Base-by-base conservation (phyloP, 768 basidiomycete species). In the Lactarius hengduanensis region DNA sequence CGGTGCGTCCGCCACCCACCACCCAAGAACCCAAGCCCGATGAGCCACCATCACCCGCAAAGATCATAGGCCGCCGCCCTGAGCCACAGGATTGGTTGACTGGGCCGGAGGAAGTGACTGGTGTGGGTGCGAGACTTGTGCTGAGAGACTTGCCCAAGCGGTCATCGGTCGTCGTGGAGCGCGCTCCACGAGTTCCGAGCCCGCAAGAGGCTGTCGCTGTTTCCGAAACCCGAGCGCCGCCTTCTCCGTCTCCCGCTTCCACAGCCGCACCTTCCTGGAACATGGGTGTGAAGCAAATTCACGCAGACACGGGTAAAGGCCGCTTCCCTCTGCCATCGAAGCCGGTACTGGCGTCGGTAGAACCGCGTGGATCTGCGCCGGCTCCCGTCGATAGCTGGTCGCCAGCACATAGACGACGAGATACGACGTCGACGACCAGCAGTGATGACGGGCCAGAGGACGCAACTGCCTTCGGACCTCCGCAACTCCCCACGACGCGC, bases 131-230 rank as follows among this genome's bases (percentile, higher is more conserved):
- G 22, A 50, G 79, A 26, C 83, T 87, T 3, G 77, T 88, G 36
- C 75, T 91, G 59, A 86, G 90, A 62, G 84, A 87, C 22, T 89
- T 88, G 20, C 88, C 88, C 26, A 91, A 91, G 76, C 84, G 88
- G 15, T 83, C 88, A 41, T 90, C 89, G 3, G 81, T 84, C 60
- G 83, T 90, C 40, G 82, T 89, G 71, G 81, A 80, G 66, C 81
- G 76, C 59, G 74, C 73, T 18, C 69, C 73, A 36, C 57, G 60
- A 8, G 56, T 78, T 26, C 72, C 71, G 45, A 74, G 71, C 61
- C 74, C 77, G 13, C 73, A 77, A 43, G 70, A 72, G 53, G 72
- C 69, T 20, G 60, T 72, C 64, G 61, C 71, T 20, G 63, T 62
- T 32, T 40, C 66, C 26, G 55, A 43, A 15, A 59, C 41, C 30